phyloP scores from a whole-genome alignment of 805 yeast species.

The Tetrapisispora phaffii region DNA sequence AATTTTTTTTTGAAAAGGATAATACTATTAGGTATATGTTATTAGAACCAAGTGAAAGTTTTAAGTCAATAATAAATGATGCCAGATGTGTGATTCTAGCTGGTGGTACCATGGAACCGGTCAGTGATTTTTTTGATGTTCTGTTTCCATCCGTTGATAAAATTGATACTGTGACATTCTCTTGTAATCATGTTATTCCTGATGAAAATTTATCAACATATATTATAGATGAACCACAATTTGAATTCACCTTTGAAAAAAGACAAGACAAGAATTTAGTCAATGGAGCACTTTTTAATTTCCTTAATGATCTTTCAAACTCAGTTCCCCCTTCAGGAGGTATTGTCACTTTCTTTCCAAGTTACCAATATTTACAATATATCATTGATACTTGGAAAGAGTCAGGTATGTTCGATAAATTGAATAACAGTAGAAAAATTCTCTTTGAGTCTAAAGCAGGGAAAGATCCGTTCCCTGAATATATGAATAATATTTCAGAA shows the following conservation, averaged over 20 bases:
- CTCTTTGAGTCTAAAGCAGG: constrained; percentile 50
- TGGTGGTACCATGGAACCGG: constrained; percentile 95
- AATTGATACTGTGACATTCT: constrained; percentile 40
- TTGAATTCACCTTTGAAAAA: constrained; percentile 62
- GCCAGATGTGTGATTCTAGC: constrained; percentile 68
- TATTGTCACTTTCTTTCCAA: constrained; percentile 73
- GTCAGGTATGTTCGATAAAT: constrained; percentile 22
- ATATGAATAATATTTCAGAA: constrained; percentile 34
- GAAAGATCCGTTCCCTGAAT: constrained; percentile 40
- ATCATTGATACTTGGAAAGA: constrained; percentile 45
- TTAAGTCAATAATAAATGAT: constrained; percentile 53
- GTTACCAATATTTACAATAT: constrained; percentile 60
- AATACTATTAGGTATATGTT: constrained; percentile 53
- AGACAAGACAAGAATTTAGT: constrained; percentile 43
- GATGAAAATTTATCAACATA: constrained; percentile 53
- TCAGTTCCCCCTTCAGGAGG: constrained; percentile 54
- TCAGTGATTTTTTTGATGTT: constrained; percentile 55
- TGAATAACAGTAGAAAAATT: constrained; percentile 37
- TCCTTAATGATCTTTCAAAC: constrained; percentile 24
- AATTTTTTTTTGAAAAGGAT: constrained; percentile 47
- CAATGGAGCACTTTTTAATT: constrained; percentile 31
- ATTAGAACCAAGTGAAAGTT: constrained; percentile 67
- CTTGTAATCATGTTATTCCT: constrained; percentile 83
- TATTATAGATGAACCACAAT: constrained; percentile 34
- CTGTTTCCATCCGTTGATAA: constrained; percentile 50